Evolutionary conservation across 2,329 filamentous ascomycete species (phyloP).

Genomic region (Colletotrichum tropicicola): DNA sequence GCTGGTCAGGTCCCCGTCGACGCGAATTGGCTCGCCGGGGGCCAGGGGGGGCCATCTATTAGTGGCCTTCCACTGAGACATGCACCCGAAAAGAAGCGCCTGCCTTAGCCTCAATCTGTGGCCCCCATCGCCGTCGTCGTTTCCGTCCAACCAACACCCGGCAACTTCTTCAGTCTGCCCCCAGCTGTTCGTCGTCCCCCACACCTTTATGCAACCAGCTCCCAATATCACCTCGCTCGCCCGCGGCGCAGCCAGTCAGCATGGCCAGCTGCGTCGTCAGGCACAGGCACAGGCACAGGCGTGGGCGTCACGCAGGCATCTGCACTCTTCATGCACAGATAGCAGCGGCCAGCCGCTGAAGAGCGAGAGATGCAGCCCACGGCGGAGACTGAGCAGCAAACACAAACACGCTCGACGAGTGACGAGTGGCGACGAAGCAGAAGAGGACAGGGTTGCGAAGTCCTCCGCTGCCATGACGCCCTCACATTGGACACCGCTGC

Average conservation of each 20-base stretch:
- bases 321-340: background rate
- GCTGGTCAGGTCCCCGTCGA: background rate
- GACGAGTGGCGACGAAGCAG: background rate
- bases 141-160: constrained; percentile 19
- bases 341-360: constrained; percentile 14
- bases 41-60: background rate
- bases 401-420: background rate
- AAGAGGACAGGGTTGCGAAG: no score
- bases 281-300: background rate
- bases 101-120: background rate
- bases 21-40: background rate
- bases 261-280: background rate
- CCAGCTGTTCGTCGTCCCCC: background rate
- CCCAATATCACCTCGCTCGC: constrained; percentile 17
- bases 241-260: background rate
- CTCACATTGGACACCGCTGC: no score
- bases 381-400: background rate
- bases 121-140: background rate
- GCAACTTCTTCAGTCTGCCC: constrained; percentile 4
- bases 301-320: background rate
- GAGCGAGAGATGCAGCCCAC: background rate
- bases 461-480: no score
- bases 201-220: constrained; percentile 14
- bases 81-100: constrained; percentile 1
- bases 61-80: constrained; percentile 16